Conservation (phyloP, 495 filamentous ascomycete species). For the Annulohypoxylon maeteangense region DNA sequence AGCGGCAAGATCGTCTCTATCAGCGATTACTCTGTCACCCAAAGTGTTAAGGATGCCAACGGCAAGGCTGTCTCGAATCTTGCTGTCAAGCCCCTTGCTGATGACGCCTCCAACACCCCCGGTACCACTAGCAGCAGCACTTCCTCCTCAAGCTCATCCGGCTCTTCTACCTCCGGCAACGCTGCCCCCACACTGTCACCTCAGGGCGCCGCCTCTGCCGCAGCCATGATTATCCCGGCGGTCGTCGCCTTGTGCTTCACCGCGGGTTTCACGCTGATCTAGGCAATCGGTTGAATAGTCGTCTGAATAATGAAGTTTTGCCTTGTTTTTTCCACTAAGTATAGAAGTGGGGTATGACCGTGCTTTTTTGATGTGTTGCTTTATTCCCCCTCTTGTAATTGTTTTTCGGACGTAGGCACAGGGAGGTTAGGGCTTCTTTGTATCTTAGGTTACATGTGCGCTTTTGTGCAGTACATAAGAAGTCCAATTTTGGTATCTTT, state of each 20-base stretch:
- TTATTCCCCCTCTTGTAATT: slow-evolving; percentile 43
- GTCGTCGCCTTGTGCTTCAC: slow-evolving; percentile 43
- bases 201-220: slow-evolving; percentile 36
- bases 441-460: slow-evolving; percentile 42
- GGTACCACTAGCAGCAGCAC: slow-evolving; percentile 16
- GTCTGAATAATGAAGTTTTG: slow-evolving; percentile 39
- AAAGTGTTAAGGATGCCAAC: slow-evolving; percentile 53
- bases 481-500: slow-evolving; percentile 25
- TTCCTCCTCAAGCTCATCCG: slow-evolving; percentile 4
- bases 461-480: slow-evolving; percentile 43
- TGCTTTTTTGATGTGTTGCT: slow-evolving; percentile 30
- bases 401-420: slow-evolving; percentile 29
- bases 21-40: slow-evolving; percentile 54
- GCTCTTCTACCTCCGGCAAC: slow-evolving; percentile 14
- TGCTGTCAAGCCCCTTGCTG: slow-evolving; percentile 55
- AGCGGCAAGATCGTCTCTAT: slow-evolving; percentile 55
- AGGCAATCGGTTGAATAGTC: slow-evolving; percentile 39
- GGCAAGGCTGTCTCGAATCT: slow-evolving; percentile 51
- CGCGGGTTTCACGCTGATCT: slow-evolving; percentile 44
- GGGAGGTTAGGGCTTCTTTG: slow-evolving; percentile 32
- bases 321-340: slow-evolving; percentile 16
- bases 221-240: slow-evolving; percentile 42
- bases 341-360: slow-evolving; percentile 28
- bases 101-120: slow-evolving; percentile 53
- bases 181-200: slow-evolving; percentile 41